Evolutionary conservation across 495 filamentous ascomycete species (phyloP).

Genomic region (Xylaria castorea): DNA sequence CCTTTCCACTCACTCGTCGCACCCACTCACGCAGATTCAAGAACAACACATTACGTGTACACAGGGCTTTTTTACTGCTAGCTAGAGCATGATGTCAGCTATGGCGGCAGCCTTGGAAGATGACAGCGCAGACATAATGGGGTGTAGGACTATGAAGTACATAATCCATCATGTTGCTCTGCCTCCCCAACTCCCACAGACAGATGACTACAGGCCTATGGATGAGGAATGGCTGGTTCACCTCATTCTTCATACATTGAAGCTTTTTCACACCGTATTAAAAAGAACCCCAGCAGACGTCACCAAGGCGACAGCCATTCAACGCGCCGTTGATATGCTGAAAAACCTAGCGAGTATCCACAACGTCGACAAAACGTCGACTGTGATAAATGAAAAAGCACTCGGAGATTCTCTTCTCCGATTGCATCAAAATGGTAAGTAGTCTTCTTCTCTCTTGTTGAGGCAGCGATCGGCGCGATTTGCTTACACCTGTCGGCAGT

Average conservation of each 20-base stretch:
- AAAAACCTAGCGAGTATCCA: slow-evolving; percentile 29
- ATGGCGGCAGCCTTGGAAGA: too few species aligned
- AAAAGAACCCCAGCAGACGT: background rate
- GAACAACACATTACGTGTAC: background rate
- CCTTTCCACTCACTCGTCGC: background rate
- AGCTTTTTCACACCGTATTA: slow-evolving; percentile 35
- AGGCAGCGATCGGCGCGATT: too few species aligned
- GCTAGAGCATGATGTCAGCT: background rate
- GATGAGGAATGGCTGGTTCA: slow-evolving; percentile 35
- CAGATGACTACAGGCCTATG: slow-evolving; percentile 44
- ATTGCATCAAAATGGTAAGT: slow-evolving; percentile 21
- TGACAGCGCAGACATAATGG: background rate
- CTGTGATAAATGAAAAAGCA: background rate
- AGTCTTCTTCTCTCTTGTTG: background rate
- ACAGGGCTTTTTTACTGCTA: background rate
- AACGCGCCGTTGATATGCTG: background rate
- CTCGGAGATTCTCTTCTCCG: slow-evolving; percentile 20
- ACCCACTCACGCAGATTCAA: background rate
- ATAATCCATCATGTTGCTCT: slow-evolving; percentile 62
- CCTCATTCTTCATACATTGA: slow-evolving; percentile 32
- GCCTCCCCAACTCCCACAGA: slow-evolving; percentile 62
- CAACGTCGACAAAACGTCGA: background rate
- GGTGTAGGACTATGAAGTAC: slow-evolving; percentile 35
- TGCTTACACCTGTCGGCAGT: slow-evolving; percentile 23
- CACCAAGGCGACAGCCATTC: background rate